Evolutionary conservation across 2,329 filamentous ascomycete genomes (phyloP).

Genomic region (Colletotrichum sp.): DNA sequence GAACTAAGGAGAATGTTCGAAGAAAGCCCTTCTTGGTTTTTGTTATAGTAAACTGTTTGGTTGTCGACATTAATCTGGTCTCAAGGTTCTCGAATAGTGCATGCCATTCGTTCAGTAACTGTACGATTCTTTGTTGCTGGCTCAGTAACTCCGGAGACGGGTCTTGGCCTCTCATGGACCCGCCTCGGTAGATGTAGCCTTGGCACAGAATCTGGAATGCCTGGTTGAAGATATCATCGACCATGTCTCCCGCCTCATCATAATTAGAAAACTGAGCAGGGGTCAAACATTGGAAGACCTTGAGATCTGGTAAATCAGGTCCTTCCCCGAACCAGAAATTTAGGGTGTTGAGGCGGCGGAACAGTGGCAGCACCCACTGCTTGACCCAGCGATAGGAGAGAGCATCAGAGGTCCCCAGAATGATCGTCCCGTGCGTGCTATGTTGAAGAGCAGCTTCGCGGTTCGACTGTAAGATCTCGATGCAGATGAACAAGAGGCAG

Average conservation of each 20-base stretch:
- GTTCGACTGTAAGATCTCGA: slow-evolving; percentile 58
- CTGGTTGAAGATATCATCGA: slow-evolving; percentile 33
- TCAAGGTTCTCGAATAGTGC: slow-evolving; percentile 26
- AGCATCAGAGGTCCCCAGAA: not conserved
- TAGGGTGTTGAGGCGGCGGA: not conserved
- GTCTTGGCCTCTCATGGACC: not conserved
- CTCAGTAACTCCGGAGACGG: slow-evolving; percentile 19
- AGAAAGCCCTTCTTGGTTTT: not conserved
- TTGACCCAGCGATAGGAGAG: not conserved
- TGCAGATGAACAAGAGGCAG: slow-evolving; percentile 56
- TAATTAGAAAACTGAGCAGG: slow-evolving; percentile 7
- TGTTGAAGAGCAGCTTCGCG: slow-evolving; percentile 43
- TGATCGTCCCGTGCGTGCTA: slow-evolving; percentile 4
- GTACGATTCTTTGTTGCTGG: not conserved
- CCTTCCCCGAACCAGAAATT: not conserved
- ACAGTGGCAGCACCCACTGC: not conserved
- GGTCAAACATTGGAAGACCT: not conserved
- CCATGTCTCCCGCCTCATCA: slow-evolving; percentile 32
- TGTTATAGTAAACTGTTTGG: not conserved
- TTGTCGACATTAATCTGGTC: not conserved
- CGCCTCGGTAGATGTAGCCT: slow-evolving; percentile 31
- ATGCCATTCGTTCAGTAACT: not conserved
- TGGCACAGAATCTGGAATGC: slow-evolving; percentile 33
- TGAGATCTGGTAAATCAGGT: slow-evolving; percentile 19
- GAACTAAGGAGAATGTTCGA: not conserved